These are phyloP conservation scores for Acer negundo DNA, from an alignment of 345 rosid genomes.

Conservation along the genomic window DNA sequence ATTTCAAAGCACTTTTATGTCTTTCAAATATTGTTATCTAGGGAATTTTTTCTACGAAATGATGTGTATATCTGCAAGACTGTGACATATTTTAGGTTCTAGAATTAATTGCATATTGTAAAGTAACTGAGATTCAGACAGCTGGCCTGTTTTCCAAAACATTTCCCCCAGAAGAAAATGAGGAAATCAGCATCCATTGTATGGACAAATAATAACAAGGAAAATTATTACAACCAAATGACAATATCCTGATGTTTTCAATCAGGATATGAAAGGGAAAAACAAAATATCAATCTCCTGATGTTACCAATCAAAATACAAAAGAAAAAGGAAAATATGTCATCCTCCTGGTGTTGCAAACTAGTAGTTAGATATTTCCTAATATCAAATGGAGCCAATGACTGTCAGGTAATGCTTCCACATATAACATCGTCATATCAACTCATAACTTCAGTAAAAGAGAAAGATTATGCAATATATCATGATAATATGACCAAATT, in stretches of 20 bases:
- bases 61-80: neutral
- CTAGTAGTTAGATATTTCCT: neutral
- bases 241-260: neutral
- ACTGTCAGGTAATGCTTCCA: neutral
- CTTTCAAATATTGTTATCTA: neutral
- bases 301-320: neutral
- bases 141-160: neutral
- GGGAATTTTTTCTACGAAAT: neutral
- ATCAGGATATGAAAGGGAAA: neutral
- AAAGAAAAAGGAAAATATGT: neutral
- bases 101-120: neutral
- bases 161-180: neutral
- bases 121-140: neutral
- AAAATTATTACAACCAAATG: neutral
- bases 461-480: neutral
- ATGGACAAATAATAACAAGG: neutral
- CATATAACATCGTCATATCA: neutral
- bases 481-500: neutral
- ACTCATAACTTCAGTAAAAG: neutral
- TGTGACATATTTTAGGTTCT: neutral
- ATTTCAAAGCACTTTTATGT: neutral
- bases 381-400: neutral
- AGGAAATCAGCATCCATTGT: neutral
- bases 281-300: neutral
- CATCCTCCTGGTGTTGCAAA: neutral